Evolutionary conservation across 1,284 basidiomycete species (phyloP).

Genomic region (Pterulicium gracile): DNA sequence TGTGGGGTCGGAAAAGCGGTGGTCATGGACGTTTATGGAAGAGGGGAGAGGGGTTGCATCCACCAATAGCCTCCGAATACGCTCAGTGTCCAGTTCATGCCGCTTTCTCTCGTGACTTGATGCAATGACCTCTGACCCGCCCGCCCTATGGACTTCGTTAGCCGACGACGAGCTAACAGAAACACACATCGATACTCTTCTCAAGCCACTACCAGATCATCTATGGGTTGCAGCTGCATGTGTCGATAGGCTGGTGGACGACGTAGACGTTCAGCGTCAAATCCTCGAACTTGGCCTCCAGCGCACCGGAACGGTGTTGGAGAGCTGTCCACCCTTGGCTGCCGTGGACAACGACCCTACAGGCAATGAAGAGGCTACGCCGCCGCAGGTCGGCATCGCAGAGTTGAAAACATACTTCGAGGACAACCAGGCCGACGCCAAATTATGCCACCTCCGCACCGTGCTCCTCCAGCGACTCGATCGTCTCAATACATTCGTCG

Average conservation of each 20-base stretch:
- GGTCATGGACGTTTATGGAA: no score
- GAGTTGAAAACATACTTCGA: constrained; percentile 35
- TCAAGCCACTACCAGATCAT: constrained; percentile 49
- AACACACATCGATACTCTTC: constrained; percentile 33
- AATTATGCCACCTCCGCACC: constrained; percentile 50
- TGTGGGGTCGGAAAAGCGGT: no score
- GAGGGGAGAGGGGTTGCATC: no score
- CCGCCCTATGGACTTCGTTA: constrained; percentile 45
- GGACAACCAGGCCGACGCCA: constrained; percentile 42
- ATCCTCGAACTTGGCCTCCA: constrained; percentile 53
- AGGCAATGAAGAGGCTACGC: constrained; percentile 10
- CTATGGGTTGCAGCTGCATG: constrained; percentile 68
- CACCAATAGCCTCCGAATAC: no score
- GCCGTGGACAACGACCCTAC: constrained; percentile 9
- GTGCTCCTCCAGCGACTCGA: constrained; percentile 54
- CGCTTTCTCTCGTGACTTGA: no score
- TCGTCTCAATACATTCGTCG: constrained; percentile 54
- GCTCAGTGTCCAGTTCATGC: no score
- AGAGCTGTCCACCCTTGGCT: constrained; percentile 28
- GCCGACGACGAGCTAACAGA: constrained; percentile 43
- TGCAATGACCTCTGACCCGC: constrained; percentile 23
- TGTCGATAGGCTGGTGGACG: constrained; percentile 53
- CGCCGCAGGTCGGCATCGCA: constrained; percentile 22
- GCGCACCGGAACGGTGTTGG: constrained; percentile 38
- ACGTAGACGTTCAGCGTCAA: constrained; percentile 39